phyloP scores from a whole-genome alignment of 2,329 filamentous ascomycete genomes.

The Plenodomus biglobosus region DNA sequence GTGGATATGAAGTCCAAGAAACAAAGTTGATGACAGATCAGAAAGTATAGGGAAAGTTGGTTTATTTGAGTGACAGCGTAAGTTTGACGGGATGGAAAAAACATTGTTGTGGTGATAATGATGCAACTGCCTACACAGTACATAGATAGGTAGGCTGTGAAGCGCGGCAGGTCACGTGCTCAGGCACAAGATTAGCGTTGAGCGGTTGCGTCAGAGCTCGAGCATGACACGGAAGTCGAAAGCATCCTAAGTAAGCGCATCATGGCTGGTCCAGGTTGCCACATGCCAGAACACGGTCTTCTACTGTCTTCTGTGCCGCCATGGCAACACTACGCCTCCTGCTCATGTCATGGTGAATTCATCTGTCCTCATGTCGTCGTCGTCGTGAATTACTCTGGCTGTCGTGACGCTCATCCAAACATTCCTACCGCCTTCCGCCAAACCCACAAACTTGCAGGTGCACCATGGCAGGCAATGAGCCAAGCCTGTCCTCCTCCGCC shows the following conservation, averaged over 20 bases:
- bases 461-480: conserved; percentile 23
- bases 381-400: no score
- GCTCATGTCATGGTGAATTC: conserved; percentile 18
- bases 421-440: conserved; percentile 5
- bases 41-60: no score
- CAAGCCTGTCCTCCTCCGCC: conserved; percentile 34
- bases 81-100: no score
- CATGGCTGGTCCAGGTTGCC: conserved; percentile 22
- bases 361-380: no score
- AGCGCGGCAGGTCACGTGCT: conserved; percentile 13
- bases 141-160: no score
- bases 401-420: conserved; percentile 4
- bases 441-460: conserved; percentile 1
- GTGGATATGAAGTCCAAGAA: no score
- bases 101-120: no score
- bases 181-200: conserved; percentile 26
- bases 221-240: conserved; percentile 13
- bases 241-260: conserved; percentile 10
- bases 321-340: conserved; percentile 1
- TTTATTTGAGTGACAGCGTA: no score
- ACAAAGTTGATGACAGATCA: no score
- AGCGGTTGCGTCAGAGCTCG: conserved; percentile 34
- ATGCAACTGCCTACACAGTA: no score
- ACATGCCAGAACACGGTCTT: conserved; percentile 5
- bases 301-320: neutral